Evolutionary conservation across 768 basidiomycete species (phyloP).

Genomic region (Mycena epipterygia): DNA sequence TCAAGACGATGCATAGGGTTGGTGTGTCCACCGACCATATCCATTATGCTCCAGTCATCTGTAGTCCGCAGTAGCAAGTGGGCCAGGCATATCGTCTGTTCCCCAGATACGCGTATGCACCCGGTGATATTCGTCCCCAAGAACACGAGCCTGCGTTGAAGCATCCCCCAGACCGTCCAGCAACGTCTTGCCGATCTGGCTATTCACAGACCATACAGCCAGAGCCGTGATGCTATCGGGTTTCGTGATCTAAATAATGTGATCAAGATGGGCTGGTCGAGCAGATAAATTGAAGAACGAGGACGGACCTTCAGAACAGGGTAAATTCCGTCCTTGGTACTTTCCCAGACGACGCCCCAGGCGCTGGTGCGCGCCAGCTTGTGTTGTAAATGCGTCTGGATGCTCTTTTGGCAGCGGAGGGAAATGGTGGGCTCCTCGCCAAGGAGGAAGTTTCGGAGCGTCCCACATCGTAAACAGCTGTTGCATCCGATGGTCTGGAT

Average conservation of each 20-base stretch:
- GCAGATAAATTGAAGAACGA: neutral
- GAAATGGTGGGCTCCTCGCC: neutral
- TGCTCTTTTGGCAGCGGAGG: neutral
- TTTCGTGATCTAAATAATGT: neutral
- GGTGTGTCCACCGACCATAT: too few relatives aligned
- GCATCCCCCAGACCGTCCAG: neutral
- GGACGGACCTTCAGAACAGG: neutral
- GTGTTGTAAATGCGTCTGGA: neutral
- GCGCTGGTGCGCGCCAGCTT: neutral
- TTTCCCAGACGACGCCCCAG: neutral
- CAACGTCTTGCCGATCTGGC: neutral
- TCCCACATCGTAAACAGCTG: neutral
- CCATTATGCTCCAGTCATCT: too few relatives aligned
- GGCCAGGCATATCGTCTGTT: too few relatives aligned
- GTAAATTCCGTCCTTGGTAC: neutral
- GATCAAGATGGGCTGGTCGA: neutral
- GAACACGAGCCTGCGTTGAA: neutral
- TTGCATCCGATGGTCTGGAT: neutral
- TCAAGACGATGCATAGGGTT: too few relatives aligned
- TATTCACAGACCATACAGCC: neutral
- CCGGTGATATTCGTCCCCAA: neutral
- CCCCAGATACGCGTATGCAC: slow-evolving; percentile 4
- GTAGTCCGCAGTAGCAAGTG: too few relatives aligned
- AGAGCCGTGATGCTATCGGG: neutral
- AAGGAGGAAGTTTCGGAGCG: neutral